A percentile compares a stretch with the other conserved stretches of the same genome.
Conservation (phyloP, 176 grass and related monocot species). For the Triticum timopheevii region DNA sequence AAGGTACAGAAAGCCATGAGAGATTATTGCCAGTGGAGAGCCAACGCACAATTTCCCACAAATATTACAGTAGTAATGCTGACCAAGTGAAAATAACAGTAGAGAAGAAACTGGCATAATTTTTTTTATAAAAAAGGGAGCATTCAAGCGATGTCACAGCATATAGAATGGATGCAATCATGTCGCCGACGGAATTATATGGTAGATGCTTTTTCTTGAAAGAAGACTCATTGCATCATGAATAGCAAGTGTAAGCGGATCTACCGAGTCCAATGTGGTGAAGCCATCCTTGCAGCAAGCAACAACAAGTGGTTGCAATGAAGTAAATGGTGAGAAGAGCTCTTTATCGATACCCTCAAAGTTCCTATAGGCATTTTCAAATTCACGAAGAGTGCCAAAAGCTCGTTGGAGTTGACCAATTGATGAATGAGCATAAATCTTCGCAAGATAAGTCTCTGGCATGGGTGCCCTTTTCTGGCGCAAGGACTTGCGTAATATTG, state of each 20-base stretch:
- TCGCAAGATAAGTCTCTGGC: conserved; percentile 81
- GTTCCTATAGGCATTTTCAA: conserved; percentile 86
- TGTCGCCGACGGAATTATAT: neutral
- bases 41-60: neutral
- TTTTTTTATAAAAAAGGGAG: neutral
- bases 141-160: neutral
- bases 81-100: neutral
- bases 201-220: neutral
- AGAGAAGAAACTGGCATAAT: neutral
- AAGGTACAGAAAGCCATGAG: neutral
- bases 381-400: conserved; percentile 74
- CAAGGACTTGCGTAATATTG: conserved; percentile 63
- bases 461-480: conserved; percentile 72
- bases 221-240: neutral
- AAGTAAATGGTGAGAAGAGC: conserved; percentile 93
- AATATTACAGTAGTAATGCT: neutral
- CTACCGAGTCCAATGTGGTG: conserved; percentile 80
- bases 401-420: conserved; percentile 84
- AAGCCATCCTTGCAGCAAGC: conserved; percentile 90
- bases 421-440: conserved; percentile 90
- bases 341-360: conserved; percentile 59
- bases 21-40: neutral
- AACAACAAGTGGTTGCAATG: conserved; percentile 78
- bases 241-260: conserved; percentile 25
- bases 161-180: neutral